These are phyloP conservation scores for Salvia hispanica DNA, from an alignment of 257 asterid species.

Conservation along the genomic window DNA sequence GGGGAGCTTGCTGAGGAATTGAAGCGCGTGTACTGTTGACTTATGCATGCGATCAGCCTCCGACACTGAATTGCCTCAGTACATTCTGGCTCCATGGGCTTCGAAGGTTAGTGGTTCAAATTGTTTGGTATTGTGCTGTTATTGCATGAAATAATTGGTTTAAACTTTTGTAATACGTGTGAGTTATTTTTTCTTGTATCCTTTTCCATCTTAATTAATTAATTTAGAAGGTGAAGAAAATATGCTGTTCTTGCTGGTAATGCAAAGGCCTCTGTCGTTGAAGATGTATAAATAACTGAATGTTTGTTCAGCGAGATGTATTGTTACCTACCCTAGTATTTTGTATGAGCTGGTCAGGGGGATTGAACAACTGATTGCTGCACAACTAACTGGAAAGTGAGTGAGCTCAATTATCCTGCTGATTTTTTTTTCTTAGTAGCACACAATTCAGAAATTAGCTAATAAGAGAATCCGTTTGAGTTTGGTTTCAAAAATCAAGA, in stretches of 20 bases:
- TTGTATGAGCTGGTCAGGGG: neutral
- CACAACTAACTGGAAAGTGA: neutral
- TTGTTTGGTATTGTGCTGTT: conserved; percentile 1
- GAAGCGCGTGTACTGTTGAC: conserved; percentile 87
- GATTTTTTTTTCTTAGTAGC: neutral
- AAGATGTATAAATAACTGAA: neutral
- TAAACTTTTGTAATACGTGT: neutral
- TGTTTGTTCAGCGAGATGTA: neutral
- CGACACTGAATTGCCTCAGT: conserved; percentile 78
- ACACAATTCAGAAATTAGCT: neutral
- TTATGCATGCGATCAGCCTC: conserved; percentile 96
- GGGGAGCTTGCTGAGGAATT: conserved; percentile 90
- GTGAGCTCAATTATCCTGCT: neutral
- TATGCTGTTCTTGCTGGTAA: conserved; percentile 15
- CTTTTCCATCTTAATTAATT: neutral
- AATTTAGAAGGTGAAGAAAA: neutral
- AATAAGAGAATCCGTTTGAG: neutral
- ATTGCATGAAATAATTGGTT: conserved; percentile 1
- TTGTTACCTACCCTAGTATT: neutral
- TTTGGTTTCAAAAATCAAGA: neutral
- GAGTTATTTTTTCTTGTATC: neutral
- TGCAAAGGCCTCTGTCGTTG: too few relatives aligned
- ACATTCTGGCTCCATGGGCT: conserved; percentile 94
- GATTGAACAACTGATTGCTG: too few relatives aligned
- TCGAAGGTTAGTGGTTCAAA: conserved; percentile 80